Evolutionary conservation across 768 basidiomycete genomes (phyloP).

Genomic region (Thelephora aurantiotincta): DNA sequence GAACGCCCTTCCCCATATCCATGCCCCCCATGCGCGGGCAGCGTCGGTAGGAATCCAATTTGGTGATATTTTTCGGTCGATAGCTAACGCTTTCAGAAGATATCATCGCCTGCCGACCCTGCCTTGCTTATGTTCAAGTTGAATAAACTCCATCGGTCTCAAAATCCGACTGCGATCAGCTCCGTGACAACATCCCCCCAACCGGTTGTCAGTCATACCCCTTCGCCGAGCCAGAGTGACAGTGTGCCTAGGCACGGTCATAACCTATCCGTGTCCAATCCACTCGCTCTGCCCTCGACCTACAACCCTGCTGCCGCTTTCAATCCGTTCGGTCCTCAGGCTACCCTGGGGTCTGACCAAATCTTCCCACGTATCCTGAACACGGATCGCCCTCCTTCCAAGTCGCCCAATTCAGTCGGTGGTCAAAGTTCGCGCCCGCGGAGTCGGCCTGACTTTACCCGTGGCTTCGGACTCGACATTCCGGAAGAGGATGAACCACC

Average conservation of each 20-base stretch:
- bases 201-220: conserved; percentile 34
- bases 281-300: conserved; percentile 20
- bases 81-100: conserved; percentile 27
- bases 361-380: conserved; percentile 15
- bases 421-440: conserved; percentile 24
- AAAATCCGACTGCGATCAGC: conserved; percentile 32
- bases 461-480: conserved; percentile 72
- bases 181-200: conserved; percentile 58
- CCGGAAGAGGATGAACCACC: conserved; percentile 67
- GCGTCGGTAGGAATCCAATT: conserved; percentile 50
- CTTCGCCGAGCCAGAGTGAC: conserved; percentile 26
- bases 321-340: conserved; percentile 53
- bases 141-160: conserved; percentile 70
- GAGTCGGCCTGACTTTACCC: conserved; percentile 56
- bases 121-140: conserved; percentile 70
- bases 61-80: background rate
- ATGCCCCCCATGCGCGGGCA: conserved; percentile 69
- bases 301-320: conserved; percentile 28
- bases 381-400: conserved; percentile 23
- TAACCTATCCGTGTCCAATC: conserved; percentile 58
- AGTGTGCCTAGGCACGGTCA: conserved; percentile 40
- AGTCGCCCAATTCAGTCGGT: conserved; percentile 25
- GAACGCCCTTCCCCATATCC: conserved; percentile 42
- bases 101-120: conserved; percentile 85
- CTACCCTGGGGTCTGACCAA: conserved; percentile 39